Evolutionary conservation across 257 asterid genomes (phyloP), one percentile per base, ranked within the genome.

Genomic region (Eustoma russellianum): DNA sequence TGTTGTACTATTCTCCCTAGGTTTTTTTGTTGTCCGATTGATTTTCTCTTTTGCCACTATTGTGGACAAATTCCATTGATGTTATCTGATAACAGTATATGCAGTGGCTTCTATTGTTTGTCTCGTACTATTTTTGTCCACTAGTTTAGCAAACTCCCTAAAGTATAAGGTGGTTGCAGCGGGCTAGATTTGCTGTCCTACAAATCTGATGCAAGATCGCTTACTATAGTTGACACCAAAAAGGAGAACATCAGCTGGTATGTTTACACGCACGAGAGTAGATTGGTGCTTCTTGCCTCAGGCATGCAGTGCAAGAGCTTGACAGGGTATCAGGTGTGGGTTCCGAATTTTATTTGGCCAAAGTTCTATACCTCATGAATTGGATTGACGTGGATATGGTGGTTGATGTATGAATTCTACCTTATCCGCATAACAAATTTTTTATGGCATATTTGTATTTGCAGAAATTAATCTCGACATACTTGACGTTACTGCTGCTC

Each of bases 251-350:
- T 91, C 41, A 82, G 81, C 60, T 91, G 98, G 98, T 87, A 82
- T 74, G 71, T 78, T 64, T 91, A 91, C 72, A 91, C 97, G 10
- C 98, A 87, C 70, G 98, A 91, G 72, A 91, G 98, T 74, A 83
- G 95, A 78, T 60, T 91, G 89, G 94, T 91, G 77, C 86, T 87
- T 62, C 94, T 91, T 60, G 92, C 98, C 52, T 77, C 94, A 6
- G 98, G 98, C 68, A 69, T 77, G 83, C 97, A 84, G 73, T 79
- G 86, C 90, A 87, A 77, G 83, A 82, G 79, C 74, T 73, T 85
- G 49, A 80, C 83, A 17, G 98, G 97, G 56, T 87, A 75, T 81
- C 98, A 91, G 98, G 98, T 91, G 69, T 64, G 57, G 68, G 61
- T 55, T 17, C 59, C 48, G 43, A 24, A 24, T 38, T 11, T 0